Evolutionary conservation across 106 monocot species (phyloP).

Genomic region (Acorus gramineus): DNA sequence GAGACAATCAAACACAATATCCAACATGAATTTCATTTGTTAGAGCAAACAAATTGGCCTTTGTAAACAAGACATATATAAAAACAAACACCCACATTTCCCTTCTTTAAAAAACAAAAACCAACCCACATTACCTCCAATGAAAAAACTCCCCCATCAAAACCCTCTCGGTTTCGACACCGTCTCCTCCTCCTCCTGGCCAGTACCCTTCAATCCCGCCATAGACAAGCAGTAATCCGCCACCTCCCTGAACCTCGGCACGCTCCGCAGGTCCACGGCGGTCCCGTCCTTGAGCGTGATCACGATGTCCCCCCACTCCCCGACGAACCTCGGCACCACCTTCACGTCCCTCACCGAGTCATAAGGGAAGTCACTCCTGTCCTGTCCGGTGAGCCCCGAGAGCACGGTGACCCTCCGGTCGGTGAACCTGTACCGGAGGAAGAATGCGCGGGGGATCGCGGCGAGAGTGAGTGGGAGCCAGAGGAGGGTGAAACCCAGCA

Average conservation of each 20-base stretch:
- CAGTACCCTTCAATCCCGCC: conserved; percentile 3
- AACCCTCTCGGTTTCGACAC: too few relatives aligned
- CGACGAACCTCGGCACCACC: conserved; percentile 63
- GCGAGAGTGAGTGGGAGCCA: conserved; percentile 76
- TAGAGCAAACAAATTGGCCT: too few relatives aligned
- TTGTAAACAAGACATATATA: too few relatives aligned
- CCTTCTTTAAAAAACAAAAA: too few relatives aligned
- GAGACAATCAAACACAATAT: too few relatives aligned
- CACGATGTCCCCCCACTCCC: conserved; percentile 73
- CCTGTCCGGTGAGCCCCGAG: conserved; percentile 63
- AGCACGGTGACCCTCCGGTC: conserved; percentile 51
- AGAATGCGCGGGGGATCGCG: conserved; percentile 57
- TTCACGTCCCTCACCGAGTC: conserved; percentile 37
- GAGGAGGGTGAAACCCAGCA: conserved; percentile 58
- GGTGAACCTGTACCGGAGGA: conserved; percentile 76
- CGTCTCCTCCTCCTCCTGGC: too few relatives aligned
- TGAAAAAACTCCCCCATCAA: too few relatives aligned
- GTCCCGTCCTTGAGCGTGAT: conserved; percentile 78
- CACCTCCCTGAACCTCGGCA: conserved; percentile 67
- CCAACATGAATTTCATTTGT: too few relatives aligned
- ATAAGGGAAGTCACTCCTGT: conserved; percentile 61
- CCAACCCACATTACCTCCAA: too few relatives aligned
- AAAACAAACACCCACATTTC: too few relatives aligned
- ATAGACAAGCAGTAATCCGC: conserved; percentile 52
- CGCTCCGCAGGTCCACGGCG: conserved; percentile 63